Evolutionary conservation across 495 filamentous ascomycete genomes (phyloP), one percentile per base, ranked within the genome.

Genomic region (Aspergillus biplanus): DNA sequence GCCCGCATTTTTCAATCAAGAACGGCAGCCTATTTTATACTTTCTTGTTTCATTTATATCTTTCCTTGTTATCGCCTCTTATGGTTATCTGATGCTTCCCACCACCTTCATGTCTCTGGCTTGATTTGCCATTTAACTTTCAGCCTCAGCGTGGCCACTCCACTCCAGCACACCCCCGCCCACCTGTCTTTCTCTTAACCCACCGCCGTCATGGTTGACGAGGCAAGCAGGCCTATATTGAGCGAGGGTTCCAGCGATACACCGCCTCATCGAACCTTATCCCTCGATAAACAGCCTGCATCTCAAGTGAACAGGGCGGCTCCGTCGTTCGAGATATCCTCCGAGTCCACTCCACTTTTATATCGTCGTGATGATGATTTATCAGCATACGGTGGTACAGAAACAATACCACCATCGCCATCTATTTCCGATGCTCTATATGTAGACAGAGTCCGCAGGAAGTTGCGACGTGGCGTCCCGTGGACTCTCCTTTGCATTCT

Each of bases 401-500:
- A 69, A n/a, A 50, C 65, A 53, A 59, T 55, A 47, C 32, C 56
- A 21, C 68, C 69, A 18, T 57, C 74, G 3, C 69, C 73, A 54
- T 46, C 69, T 1, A 46, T 55, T 15, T 69, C 69, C 7, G 53
- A 48, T 31, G 49, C 49, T 9, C 18, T 13, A 6, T 70, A 64
- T 4, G 32, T 52, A 2, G 65, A 74, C 18, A 60, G 50, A 7
- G 39, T 35, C 7, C 42, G 63, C 9, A 68, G 66, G 31, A 73
- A 74, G 47, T 69, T 63, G n/a, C 75, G 71, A 33, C 68, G 67
- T 37, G 67, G 65, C 46, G 62, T 78, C 60, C 78, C 79, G 75
- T 89, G 85, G 86, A 81, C 86, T 11, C 82, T 79, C n/a, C 68
- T 88, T 9, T 70, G 90, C 46, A 81, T 85, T 6, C 73, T 89